These are phyloP conservation scores for Trypanosoma lewisi DNA, from an alignment of 208 protist genomes.

Conservation along the genomic window DNA sequence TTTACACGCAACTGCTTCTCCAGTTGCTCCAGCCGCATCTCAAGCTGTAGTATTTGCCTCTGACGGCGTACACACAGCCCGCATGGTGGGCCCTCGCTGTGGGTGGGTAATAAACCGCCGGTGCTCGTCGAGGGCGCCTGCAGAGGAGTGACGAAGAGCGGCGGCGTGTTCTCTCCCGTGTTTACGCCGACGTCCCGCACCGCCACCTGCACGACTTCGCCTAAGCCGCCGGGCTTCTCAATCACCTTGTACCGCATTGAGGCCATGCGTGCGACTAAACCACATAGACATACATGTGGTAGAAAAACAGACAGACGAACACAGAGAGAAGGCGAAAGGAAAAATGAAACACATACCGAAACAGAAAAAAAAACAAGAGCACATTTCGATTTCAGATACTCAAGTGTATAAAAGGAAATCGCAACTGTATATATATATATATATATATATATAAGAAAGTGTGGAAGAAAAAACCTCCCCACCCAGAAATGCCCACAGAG, in stretches of 20 bases:
- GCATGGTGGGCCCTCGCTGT: neutral
- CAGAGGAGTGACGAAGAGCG: slow-evolving; percentile 7
- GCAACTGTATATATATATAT: slow-evolving; percentile 1
- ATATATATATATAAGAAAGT: neutral
- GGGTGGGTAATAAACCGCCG: neutral
- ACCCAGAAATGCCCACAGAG: neutral
- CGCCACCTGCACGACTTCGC: slow-evolving; percentile 26
- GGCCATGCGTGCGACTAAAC: slow-evolving; percentile 10
- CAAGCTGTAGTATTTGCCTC: neutral
- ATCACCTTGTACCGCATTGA: slow-evolving; percentile 26
- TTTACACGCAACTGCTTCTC: slow-evolving; percentile 18
- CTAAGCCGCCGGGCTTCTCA: slow-evolving; percentile 22
- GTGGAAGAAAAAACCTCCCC: neutral
- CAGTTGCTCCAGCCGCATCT: slow-evolving; percentile 3
- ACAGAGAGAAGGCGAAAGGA: neutral
- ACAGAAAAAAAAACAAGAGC: too few relatives aligned
- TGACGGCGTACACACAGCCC: neutral
- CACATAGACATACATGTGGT: slow-evolving; percentile 12
- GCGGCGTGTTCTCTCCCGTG: slow-evolving; percentile 18
- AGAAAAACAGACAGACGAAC: slow-evolving; percentile 4
- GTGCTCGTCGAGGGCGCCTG: neutral
- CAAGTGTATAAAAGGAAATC: too few relatives aligned
- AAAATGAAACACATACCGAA: neutral
- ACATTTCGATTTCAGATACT: too few relatives aligned
- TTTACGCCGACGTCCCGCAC: slow-evolving; percentile 24